These are phyloP conservation scores for Amanita polypyramis DNA, from an alignment of 768 basidiomycete genomes.

Conservation along the genomic window DNA sequence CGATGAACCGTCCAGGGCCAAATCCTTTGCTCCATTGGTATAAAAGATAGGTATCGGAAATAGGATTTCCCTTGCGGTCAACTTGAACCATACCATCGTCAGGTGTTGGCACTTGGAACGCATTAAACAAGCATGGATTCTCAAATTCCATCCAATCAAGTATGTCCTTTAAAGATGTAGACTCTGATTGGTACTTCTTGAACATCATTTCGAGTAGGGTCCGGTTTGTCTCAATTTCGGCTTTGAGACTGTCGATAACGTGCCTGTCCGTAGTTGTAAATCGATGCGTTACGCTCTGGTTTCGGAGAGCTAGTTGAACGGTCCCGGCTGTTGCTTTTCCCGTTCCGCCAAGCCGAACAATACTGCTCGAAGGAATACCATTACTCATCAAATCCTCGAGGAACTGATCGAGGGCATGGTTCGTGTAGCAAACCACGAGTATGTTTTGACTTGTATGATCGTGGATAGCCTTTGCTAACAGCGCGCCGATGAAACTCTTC, in stretches of 20 bases:
- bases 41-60: constrained; percentile 32
- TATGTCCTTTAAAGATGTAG: constrained; percentile 19
- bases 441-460: constrained; percentile 37
- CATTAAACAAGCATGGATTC: constrained; percentile 30
- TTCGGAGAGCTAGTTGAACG: constrained; percentile 31
- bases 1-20: constrained; percentile 32
- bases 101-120: constrained; percentile 31
- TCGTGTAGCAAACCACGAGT: constrained; percentile 65
- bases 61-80: constrained; percentile 24
- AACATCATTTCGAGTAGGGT: constrained; percentile 20
- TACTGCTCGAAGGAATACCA: constrained; percentile 36
- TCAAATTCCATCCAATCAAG: constrained; percentile 43
- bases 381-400: constrained; percentile 50
- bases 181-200: constrained; percentile 14
- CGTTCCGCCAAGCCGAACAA: constrained; percentile 50
- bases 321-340: constrained; percentile 40
- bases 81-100: constrained; percentile 36
- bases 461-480: constrained; percentile 51
- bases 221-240: constrained; percentile 8
- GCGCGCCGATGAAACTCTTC: constrained; percentile 63
- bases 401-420: constrained; percentile 67
- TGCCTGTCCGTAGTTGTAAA: constrained; percentile 26
- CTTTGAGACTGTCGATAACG: constrained; percentile 30
- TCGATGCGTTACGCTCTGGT: constrained; percentile 20
- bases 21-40: constrained; percentile 33